A percentile compares a stretch with the other conserved stretches of the same genome.
phyloP scores from a whole-genome alignment of 2,329 filamentous ascomycete species.

The Ramularia collo-cygni region DNA sequence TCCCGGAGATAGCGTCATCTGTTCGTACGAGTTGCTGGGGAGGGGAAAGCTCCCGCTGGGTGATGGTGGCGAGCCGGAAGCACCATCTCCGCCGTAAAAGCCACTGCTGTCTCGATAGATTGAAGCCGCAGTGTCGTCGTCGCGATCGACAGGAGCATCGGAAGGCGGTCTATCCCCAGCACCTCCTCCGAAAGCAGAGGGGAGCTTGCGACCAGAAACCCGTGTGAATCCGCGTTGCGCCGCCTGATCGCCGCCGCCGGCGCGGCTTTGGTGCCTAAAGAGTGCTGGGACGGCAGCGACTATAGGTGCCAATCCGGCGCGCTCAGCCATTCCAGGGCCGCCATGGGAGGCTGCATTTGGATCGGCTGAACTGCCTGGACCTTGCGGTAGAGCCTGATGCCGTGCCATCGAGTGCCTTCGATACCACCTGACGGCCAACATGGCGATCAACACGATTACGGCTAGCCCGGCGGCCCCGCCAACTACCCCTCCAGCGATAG shows the following conservation, averaged over 20 bases:
- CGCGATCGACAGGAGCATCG: constrained; percentile 14
- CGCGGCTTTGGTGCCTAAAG: constrained; percentile 31
- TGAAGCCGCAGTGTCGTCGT: constrained; percentile 25
- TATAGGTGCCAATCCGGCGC: constrained; percentile 33
- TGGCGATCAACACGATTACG: constrained; percentile 43
- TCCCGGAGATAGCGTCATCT: constrained; percentile 28
- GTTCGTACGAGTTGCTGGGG: constrained; percentile 10
- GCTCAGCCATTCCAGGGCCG: constrained; percentile 36
- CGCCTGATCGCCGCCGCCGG: constrained; percentile 15
- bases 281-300: constrained; percentile 32
- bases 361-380: constrained; percentile 11
- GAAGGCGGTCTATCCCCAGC: constrained; percentile 32
- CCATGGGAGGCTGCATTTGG: constrained; percentile 9
- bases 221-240: constrained; percentile 40
- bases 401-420: constrained; percentile 28
- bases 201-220: constrained; percentile 43
- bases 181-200: constrained; percentile 43
- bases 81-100: constrained; percentile 34
- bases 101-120: constrained; percentile 42
- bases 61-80: constrained; percentile 9
- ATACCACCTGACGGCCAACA: constrained; percentile 49
- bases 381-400: constrained; percentile 23
- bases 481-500: constrained; percentile 56
- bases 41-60: constrained; percentile 8
- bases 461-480: constrained; percentile 54